phyloP scores from a whole-genome alignment of 108 stramenopile genomes.

The Cyclotella baltica region DNA sequence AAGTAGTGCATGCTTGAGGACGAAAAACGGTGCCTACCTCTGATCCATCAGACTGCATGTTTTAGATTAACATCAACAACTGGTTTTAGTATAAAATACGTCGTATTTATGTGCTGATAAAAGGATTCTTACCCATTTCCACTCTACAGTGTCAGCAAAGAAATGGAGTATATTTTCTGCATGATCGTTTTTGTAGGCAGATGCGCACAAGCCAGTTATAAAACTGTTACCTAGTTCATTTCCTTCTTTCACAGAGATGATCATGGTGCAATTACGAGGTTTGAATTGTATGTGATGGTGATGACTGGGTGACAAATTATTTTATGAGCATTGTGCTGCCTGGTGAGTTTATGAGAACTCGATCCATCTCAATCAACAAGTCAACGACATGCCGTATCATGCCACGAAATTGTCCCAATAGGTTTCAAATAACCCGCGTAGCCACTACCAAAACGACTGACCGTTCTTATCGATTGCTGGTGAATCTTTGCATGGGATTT shows the following conservation, averaged over 20 bases:
- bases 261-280: neutral
- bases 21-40: too few relatives aligned
- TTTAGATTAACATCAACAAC: too few relatives aligned
- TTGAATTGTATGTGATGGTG: neutral
- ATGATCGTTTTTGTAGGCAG: neutral
- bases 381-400: too few relatives aligned
- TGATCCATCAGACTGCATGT: too few relatives aligned
- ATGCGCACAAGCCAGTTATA: neutral
- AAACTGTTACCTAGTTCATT: neutral
- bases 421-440: too few relatives aligned
- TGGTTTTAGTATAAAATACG: too few relatives aligned
- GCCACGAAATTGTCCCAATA: too few relatives aligned
- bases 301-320: neutral
- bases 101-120: too few relatives aligned
- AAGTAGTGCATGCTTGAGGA: too few relatives aligned
- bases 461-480: slow-evolving; percentile 63
- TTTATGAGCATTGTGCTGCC: neutral
- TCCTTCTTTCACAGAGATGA: neutral
- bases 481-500: slow-evolving; percentile 67
- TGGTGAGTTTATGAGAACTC: too few relatives aligned
- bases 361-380: too few relatives aligned
- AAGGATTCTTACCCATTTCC: slow-evolving; percentile 8
- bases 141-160: neutral
- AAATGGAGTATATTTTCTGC: neutral
- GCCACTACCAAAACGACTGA: slow-evolving; percentile 36